Evolutionary conservation across 768 basidiomycete genomes (phyloP).

Genomic region (Imleria badia): DNA sequence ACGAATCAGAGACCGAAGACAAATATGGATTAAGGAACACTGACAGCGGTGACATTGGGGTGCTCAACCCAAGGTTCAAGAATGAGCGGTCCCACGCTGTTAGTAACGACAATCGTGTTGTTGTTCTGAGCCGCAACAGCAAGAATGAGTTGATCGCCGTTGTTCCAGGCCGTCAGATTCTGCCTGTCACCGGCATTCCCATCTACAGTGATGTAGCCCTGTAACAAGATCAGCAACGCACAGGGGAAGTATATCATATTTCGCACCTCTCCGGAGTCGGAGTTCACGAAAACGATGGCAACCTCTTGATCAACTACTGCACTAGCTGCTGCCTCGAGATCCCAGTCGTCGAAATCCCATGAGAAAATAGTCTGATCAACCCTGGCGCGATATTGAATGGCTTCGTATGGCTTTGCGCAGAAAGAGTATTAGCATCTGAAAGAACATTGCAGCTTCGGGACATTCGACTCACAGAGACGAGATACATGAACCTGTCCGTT

Average conservation of each 20-base stretch:
- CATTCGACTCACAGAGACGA: slow-evolving; percentile 57
- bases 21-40: slow-evolving; percentile 37
- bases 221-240: slow-evolving; percentile 4
- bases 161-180: slow-evolving; percentile 41
- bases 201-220: slow-evolving; percentile 56
- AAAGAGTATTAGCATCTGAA: not conserved
- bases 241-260: not conserved
- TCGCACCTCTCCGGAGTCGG: slow-evolving; percentile 76
- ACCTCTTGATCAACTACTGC: slow-evolving; percentile 53
- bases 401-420: slow-evolving; percentile 62
- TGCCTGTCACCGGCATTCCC: slow-evolving; percentile 45
- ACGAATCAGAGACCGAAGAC: slow-evolving; percentile 8
- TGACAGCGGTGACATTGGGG: slow-evolving; percentile 68
- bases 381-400: slow-evolving; percentile 73
- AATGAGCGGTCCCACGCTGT: slow-evolving; percentile 72
- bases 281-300: slow-evolving; percentile 77
- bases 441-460: not conserved
- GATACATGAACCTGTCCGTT: slow-evolving; percentile 75
- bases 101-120: slow-evolving; percentile 80
- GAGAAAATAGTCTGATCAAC: slow-evolving; percentile 62
- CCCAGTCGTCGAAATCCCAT: slow-evolving; percentile 71
- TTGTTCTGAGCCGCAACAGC: slow-evolving; percentile 64
- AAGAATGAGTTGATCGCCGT: slow-evolving; percentile 41
- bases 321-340: slow-evolving; percentile 50
- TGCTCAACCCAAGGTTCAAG: slow-evolving; percentile 73